phyloP scores from a whole-genome alignment of 768 basidiomycete genomes.

The Mycena metata region DNA sequence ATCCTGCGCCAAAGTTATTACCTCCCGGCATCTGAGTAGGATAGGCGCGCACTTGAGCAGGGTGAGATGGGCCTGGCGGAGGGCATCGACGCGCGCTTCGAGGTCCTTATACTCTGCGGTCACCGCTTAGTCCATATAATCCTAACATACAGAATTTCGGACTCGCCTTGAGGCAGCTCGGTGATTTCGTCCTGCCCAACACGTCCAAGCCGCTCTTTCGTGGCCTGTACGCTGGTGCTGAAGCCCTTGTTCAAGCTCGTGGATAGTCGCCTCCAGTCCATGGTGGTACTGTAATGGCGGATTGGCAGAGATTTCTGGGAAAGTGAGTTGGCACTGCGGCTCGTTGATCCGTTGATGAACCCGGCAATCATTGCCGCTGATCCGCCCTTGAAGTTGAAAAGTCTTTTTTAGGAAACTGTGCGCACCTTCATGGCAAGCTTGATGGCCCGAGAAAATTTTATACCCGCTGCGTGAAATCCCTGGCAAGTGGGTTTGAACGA shows the following conservation, averaged over 20 bases:
- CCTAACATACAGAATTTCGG: no score
- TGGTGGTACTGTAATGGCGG: conserved; percentile 2
- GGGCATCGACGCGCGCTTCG: conserved; percentile 93
- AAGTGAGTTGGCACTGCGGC: no score
- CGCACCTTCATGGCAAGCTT: no score
- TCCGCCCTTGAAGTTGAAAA: no score
- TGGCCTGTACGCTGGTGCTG: conserved; percentile 86
- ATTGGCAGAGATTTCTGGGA: no score
- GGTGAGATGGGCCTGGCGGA: conserved; percentile 81
- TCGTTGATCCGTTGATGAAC: no score
- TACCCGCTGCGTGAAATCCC: no score
- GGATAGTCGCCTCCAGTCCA: conserved; percentile 74
- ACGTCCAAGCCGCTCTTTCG: conserved; percentile 92
- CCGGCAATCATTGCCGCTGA: no score
- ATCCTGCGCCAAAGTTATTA: conserved; percentile 62
- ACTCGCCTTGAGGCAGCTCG: conserved; percentile 86
- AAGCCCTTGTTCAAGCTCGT: conserved; percentile 82
- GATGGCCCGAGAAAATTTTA: no score
- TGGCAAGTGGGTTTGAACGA: no score
- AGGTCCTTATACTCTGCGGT: conserved; percentile 93
- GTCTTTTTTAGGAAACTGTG: no score
- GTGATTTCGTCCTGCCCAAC: conserved; percentile 94
- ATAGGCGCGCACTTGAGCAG: conserved; percentile 78
- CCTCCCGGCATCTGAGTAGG: background rate
- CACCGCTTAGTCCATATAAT: no score